These are phyloP conservation scores for Lichtheimia ornata DNA, from an alignment of 371 early-diverging fungal genomes.

Conservation along the genomic window DNA sequence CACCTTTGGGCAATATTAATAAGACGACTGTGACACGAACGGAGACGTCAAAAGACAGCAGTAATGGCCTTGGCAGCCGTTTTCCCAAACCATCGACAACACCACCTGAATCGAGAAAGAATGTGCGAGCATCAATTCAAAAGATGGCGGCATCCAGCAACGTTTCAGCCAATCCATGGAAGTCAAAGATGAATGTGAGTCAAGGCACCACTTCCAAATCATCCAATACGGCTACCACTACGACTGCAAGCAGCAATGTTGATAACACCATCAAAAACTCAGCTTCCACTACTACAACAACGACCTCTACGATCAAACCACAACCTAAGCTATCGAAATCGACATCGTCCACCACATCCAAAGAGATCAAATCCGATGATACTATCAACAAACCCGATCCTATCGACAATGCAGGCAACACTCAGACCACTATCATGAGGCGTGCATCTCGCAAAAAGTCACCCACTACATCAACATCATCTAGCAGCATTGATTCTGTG, in stretches of 20 bases:
- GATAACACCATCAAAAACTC: neutral
- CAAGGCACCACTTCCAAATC: too few relatives aligned
- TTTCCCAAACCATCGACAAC: slow-evolving; percentile 10
- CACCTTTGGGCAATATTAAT: slow-evolving; percentile 9
- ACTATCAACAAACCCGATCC: too few relatives aligned
- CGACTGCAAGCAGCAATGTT: neutral
- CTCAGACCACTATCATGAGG: too few relatives aligned
- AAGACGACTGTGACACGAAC: slow-evolving; percentile 4
- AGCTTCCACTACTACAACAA: neutral
- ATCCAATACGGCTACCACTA: too few relatives aligned
- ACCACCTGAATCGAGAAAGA: slow-evolving; percentile 1
- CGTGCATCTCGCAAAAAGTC: too few relatives aligned
- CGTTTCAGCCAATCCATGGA: slow-evolving; percentile 22
- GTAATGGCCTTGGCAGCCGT: neutral
- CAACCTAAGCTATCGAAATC: neutral
- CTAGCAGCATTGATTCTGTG: too few relatives aligned
- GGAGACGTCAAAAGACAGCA: slow-evolving; percentile 4
- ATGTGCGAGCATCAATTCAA: slow-evolving; percentile 19
- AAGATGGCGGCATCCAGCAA: slow-evolving; percentile 18
- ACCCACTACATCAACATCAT: too few relatives aligned
- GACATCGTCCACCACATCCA: neutral
- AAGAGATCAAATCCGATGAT: too few relatives aligned
- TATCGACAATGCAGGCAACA: too few relatives aligned
- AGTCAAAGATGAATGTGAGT: neutral
- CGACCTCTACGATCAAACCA: neutral